phyloP scores from a whole-genome alignment of 1,139 yeast species.

The Blastobotrys raffinosifermentans region DNA sequence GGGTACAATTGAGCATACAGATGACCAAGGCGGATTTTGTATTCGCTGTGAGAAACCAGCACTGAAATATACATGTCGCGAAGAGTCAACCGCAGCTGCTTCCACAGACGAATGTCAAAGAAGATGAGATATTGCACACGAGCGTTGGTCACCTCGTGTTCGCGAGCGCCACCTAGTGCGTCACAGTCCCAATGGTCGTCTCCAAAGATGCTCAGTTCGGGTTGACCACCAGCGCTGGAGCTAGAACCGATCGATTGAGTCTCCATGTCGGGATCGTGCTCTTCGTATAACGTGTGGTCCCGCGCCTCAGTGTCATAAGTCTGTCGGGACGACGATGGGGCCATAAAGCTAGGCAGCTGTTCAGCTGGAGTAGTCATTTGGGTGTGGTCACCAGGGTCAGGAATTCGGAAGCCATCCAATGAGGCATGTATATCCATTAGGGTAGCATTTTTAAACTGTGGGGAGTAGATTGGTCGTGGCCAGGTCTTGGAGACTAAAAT shows the following conservation, averaged over 20 bases:
- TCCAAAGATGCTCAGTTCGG: not conserved
- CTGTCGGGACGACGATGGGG: not conserved
- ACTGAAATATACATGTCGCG: constrained; percentile 68
- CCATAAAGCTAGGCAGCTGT: constrained; percentile 1
- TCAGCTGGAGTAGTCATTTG: not conserved
- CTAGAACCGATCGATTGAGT: too few species aligned
- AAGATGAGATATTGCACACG: constrained; percentile 70
- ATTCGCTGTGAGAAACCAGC: constrained; percentile 58
- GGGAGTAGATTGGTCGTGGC: not conserved
- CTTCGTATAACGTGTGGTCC: too few species aligned
- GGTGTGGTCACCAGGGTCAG: constrained; percentile 11
- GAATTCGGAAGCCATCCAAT: constrained; percentile 19
- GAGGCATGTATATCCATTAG: constrained; percentile 14
- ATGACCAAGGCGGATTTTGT: constrained; percentile 57
- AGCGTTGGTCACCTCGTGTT: constrained; percentile 28
- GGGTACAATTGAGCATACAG: constrained; percentile 85
- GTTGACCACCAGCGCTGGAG: not conserved
- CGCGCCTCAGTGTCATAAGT: not conserved
- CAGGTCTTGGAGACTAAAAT: not conserved
- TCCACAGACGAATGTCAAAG: constrained; percentile 71
- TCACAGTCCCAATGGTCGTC: not conserved
- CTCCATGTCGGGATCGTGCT: too few species aligned
- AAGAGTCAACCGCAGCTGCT: constrained; percentile 50
- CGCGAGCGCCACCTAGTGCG: constrained; percentile 1
- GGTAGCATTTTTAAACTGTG: constrained; percentile 9